These are phyloP conservation scores for Trichophyton verrucosum DNA, from an alignment of 2,329 filamentous ascomycete species.

Conservation along the genomic window DNA sequence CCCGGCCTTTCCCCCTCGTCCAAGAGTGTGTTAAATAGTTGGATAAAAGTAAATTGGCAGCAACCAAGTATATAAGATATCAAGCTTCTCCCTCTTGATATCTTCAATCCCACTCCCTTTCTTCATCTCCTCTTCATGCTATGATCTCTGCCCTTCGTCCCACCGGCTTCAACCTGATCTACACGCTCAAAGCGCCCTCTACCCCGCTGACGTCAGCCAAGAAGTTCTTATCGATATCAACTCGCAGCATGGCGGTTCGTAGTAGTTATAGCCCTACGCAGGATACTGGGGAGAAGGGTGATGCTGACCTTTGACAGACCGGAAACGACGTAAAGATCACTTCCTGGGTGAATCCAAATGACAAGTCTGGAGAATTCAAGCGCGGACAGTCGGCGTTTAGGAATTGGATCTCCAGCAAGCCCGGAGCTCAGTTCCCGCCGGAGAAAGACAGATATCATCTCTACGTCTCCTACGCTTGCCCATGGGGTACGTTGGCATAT, in stretches of 20 bases:
- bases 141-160: not conserved
- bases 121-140: not conserved
- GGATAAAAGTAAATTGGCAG: not conserved
- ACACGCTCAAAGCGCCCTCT: not conserved
- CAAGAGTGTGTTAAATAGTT: too few relatives aligned
- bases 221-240: not conserved
- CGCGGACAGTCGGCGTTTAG: conserved; percentile 74
- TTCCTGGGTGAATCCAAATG: conserved; percentile 66
- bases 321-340: conserved; percentile 47
- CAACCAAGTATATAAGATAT: not conserved
- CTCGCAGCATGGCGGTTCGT: conserved; percentile 9
- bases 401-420: conserved; percentile 60
- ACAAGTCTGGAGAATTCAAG: conserved; percentile 85
- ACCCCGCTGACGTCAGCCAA: conserved; percentile 11
- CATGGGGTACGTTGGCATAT: conserved; percentile 51
- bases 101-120: not conserved
- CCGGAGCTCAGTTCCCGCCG: conserved; percentile 62
- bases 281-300: not conserved
- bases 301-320: conserved; percentile 10
- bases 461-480: conserved; percentile 87
- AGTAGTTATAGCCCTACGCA: not conserved
- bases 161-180: conserved; percentile 5
- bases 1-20: not conserved
- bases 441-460: conserved; percentile 90
- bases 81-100: not conserved